Evolutionary conservation across 2,329 filamentous ascomycete genomes (phyloP).

Genomic region (Fusarium keratoplasticum): DNA sequence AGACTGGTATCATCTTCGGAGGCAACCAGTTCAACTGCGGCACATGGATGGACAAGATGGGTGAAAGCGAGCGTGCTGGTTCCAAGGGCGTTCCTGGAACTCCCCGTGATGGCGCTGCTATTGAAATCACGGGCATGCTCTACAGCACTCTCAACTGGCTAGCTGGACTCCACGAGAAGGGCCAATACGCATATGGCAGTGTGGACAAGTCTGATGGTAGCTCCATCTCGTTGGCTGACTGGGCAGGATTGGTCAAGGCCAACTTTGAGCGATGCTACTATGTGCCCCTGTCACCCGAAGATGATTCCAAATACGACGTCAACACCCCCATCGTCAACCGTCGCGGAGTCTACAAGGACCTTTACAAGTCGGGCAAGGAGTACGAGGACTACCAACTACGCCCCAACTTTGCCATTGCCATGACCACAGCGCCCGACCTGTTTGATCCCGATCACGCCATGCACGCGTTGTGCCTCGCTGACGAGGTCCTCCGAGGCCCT

Average conservation of each 20-base stretch:
- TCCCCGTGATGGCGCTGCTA: constrained; percentile 93
- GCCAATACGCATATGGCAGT: constrained; percentile 77
- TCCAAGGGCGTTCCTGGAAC: constrained; percentile 96
- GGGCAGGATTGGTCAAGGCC: constrained; percentile 82
- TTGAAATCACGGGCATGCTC: constrained; percentile 93
- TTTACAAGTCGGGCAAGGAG: constrained; percentile 93
- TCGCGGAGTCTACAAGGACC: constrained; percentile 96
- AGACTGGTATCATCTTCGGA: constrained; percentile 86
- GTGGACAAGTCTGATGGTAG: constrained; percentile 74
- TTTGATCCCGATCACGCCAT: constrained; percentile 85
- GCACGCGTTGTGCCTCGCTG: constrained; percentile 81
- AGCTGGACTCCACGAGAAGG: constrained; percentile 71
- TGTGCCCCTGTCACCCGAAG: constrained; percentile 74
- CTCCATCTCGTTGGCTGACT: constrained; percentile 77
- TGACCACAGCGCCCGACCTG: constrained; percentile 90
- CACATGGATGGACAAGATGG: constrained; percentile 99
- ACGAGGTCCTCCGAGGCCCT: constrained; percentile 83
- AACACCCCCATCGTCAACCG: constrained; percentile 85
- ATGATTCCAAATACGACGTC: constrained; percentile 84
- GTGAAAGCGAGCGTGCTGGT: constrained; percentile 90
- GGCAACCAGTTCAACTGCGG: constrained; percentile 96
- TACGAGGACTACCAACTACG: constrained; percentile 98
- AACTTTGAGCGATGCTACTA: constrained; percentile 97
- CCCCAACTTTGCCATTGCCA: constrained; percentile 93
- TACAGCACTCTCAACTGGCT: constrained; percentile 93